Evolutionary conservation across 257 asterid genomes (phyloP).

Genomic region (Solanum paucissectum): DNA sequence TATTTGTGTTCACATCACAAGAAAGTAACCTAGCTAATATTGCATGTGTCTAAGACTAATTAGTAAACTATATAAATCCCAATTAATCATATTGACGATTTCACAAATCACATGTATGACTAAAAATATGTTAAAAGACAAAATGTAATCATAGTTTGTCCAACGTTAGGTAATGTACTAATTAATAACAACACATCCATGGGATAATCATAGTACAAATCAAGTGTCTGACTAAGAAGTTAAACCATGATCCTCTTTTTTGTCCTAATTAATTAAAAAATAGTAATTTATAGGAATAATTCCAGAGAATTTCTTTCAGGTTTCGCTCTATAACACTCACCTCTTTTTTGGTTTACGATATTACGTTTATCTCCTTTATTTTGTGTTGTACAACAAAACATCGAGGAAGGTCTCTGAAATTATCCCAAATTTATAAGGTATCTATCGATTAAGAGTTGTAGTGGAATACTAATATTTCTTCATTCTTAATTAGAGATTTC

Average conservation of each 20-base stretch:
- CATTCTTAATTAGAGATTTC: no score
- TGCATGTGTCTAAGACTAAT: neutral
- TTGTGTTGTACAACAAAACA: no score
- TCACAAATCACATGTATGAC: neutral
- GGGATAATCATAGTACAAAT: neutral
- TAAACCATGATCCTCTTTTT: neutral
- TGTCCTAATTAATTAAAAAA: neutral
- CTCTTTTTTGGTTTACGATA: no score
- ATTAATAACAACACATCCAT: neutral
- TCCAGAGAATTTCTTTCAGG: rapidly evolving
- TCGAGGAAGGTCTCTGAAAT: no score
- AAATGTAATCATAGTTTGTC: neutral
- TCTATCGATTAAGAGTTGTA: neutral
- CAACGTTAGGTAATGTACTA: neutral
- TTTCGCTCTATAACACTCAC: no score
- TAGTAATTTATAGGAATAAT: neutral
- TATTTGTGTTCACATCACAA: neutral
- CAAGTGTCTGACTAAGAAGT: neutral
- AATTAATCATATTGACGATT: neutral
- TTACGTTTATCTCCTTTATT: no score
- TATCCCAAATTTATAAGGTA: neutral
- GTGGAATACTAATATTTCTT: neutral
- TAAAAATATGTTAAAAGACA: neutral
- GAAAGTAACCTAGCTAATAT: neutral
- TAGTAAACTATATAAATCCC: neutral